These are phyloP conservation scores for Fraxinus paxiana DNA, from an alignment of 305 asterid species.

Conservation along the genomic window DNA sequence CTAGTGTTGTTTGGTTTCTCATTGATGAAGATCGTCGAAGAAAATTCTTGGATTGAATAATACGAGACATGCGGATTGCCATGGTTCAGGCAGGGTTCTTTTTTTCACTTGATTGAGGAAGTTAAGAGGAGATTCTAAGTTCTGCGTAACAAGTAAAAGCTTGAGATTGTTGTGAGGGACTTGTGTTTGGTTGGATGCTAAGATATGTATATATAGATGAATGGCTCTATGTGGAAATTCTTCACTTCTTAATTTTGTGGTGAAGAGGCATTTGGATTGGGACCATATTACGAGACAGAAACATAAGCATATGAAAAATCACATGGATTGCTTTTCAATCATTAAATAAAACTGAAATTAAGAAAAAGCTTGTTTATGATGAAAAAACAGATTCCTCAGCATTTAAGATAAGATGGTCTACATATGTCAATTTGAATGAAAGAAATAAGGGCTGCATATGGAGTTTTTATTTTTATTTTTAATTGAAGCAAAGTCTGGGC, in stretches of 20 bases:
- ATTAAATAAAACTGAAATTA: background rate
- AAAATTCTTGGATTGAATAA: background rate
- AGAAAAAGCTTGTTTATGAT: background rate
- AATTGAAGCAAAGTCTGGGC: background rate
- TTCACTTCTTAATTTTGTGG: slow-evolving; percentile 4
- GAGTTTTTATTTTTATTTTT: background rate
- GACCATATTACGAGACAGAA: background rate
- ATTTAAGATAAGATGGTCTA: background rate
- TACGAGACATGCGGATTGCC: slow-evolving; percentile 19
- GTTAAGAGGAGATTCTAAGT: background rate
- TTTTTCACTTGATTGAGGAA: no score
- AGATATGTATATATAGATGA: slow-evolving; percentile 20
- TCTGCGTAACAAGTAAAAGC: background rate
- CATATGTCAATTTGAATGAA: background rate
- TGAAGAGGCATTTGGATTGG: background rate
- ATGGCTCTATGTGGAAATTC: background rate
- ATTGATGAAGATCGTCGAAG: slow-evolving; percentile 21
- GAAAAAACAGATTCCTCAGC: background rate
- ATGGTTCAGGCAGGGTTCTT: background rate
- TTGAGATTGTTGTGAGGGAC: background rate
- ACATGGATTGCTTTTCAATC: slow-evolving; percentile 13
- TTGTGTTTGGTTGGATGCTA: background rate
- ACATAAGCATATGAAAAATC: slow-evolving; percentile 24
- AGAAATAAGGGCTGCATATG: background rate
- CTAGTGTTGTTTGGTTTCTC: slow-evolving; percentile 14